Evolutionary conservation across 352 stramenopile genomes (phyloP), one percentile per base, ranked within the genome.

Genomic region (Phytopythium vexans): DNA sequence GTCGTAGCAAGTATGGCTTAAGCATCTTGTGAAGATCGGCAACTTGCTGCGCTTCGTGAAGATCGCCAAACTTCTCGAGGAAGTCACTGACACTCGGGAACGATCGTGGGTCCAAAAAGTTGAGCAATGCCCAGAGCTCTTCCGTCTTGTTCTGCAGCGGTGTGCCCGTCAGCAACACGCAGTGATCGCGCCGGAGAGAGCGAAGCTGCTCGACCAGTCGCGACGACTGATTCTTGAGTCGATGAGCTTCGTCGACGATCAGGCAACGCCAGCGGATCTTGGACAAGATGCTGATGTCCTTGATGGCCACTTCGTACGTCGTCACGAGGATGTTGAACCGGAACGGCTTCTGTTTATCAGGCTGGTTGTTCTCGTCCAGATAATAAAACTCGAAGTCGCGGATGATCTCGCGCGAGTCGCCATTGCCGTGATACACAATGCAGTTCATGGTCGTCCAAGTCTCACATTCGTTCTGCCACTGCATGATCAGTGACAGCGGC

Each of bases 401-500:
- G 45, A 99, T 98, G 37, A 97, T 77, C 44, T 97, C 82, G 8
- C 98, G 85, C 32, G 97, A 86, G 11, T 89, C 84, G 6, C 86
- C 87, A 55, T 89, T 96, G 35, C 98, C 98, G 73, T 99, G 97
- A 60, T 99, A 99, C 1, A 99, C 89, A 47, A 99, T 89, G 41
- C 95, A 98, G 72, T 99, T 99, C 66, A 99, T 95, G 41, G 95
- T 87, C 0, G 97, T 99, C 98, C 98, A 99, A 36, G 74, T 94
- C 48, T 98, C 84, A 62, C 99, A 99, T 74, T 99, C 98, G 49
- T 97, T 95, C 60, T 99, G 81, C 98, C 98, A 99, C 63, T 99
- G 97, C n/a, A 92, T 82, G 51, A 99, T 95, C 1, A 98, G 97
- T 27, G 95, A 99, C 3, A 99, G 81, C 9, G 98, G 98, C 8